Conservation (phyloP, 768 basidiomycete species). For the Tylopilus intermedius region DNA sequence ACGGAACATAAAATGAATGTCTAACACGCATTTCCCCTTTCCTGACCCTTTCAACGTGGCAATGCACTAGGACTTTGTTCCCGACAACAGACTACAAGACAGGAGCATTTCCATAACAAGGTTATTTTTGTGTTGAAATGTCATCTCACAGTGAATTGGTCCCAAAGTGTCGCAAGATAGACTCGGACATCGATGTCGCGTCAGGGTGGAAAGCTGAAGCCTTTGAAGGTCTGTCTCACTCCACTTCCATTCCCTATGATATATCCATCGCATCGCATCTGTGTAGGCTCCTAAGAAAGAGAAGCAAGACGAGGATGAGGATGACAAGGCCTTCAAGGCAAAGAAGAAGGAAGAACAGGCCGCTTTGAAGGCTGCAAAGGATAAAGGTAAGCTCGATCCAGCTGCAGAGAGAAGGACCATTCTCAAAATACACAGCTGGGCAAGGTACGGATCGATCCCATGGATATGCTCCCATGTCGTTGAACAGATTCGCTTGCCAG, state of each 20-base stretch:
- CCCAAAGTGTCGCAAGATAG: background rate
- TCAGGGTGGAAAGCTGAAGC: slow-evolving; percentile 85
- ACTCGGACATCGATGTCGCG: slow-evolving; percentile 33
- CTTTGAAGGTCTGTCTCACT: slow-evolving; percentile 58
- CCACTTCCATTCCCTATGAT: background rate
- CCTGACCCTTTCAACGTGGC: too few relatives aligned
- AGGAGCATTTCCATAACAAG: slow-evolving; percentile 2
- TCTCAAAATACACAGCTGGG: slow-evolving; percentile 14
- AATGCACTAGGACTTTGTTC: too few relatives aligned
- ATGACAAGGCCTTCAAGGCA: slow-evolving; percentile 67
- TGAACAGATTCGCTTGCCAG: slow-evolving; percentile 31
- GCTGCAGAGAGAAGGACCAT: background rate
- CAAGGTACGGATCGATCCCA: slow-evolving; percentile 24
- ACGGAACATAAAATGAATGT: too few relatives aligned
- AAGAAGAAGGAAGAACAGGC: slow-evolving; percentile 73
- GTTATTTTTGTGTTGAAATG: background rate
- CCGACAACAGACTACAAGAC: too few relatives aligned
- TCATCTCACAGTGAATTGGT: background rate
- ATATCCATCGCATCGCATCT: background rate
- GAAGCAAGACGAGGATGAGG: slow-evolving; percentile 65
- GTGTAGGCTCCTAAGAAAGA: slow-evolving; percentile 78
- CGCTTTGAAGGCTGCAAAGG: slow-evolving; percentile 66
- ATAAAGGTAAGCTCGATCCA: slow-evolving; percentile 50
- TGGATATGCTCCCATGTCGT: slow-evolving; percentile 3
- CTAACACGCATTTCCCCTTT: too few relatives aligned